phyloP scores from a whole-genome alignment of 73 alveolate species.

The Blepharisma stoltei region DNA sequence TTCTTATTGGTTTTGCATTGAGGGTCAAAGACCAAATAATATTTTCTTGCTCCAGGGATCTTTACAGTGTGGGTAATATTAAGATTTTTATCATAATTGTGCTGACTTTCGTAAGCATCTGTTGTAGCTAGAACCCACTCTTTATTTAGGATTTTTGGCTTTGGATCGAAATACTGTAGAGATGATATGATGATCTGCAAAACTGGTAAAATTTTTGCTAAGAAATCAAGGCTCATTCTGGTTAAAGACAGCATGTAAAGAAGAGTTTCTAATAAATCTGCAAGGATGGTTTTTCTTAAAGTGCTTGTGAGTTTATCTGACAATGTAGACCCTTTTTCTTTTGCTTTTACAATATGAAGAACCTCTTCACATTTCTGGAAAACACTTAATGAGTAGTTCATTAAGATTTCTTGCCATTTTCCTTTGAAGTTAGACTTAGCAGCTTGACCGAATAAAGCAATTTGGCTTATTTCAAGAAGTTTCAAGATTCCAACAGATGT shows the following conservation, averaged over 20 bases:
- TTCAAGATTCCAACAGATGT: not conserved
- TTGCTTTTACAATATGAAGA: too few relatives aligned
- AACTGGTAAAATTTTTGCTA: not conserved
- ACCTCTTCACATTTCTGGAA: too few relatives aligned
- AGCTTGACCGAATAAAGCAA: constrained; percentile 9
- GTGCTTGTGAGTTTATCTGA: not conserved
- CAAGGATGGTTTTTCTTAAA: not conserved
- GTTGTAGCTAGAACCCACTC: not conserved
- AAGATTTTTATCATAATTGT: not conserved
- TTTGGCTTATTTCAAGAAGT: not conserved
- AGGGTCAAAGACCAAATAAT: constrained; percentile 28
- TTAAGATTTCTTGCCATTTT: too few relatives aligned
- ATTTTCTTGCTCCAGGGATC: not conserved
- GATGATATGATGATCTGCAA: too few relatives aligned
- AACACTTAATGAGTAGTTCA: too few relatives aligned
- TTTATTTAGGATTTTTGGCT: too few relatives aligned
- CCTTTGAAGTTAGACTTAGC: not conserved
- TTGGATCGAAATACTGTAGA: too few relatives aligned
- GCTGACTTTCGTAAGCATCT: constrained; percentile 7
- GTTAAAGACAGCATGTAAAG: not conserved
- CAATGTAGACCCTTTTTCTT: not conserved
- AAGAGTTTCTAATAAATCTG: not conserved
- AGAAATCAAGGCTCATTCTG: constrained; percentile 12
- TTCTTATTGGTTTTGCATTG: constrained; percentile 33
- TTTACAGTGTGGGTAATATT: not conserved